Evolutionary conservation across 192 early-diverging fungal genomes (phyloP), one percentile per base, ranked within the genome.

Genomic region (Chytriomyces sp.): DNA sequence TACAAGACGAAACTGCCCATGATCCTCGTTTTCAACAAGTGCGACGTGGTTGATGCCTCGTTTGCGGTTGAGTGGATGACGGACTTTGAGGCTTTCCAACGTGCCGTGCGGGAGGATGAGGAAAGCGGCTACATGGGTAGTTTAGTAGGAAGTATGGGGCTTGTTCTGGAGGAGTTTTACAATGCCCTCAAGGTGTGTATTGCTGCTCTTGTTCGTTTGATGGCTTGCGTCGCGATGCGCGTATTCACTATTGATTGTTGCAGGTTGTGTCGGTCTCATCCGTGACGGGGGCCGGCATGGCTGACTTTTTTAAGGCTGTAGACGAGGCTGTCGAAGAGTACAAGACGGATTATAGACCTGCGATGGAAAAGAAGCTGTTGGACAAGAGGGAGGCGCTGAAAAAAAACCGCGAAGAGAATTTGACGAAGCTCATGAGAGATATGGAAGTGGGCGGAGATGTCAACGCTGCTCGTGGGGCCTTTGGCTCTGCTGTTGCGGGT

Each of bases 1-100:
- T 99, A 99, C 88, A 97, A 97, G 76, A 99, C 96, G 36, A 92
- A 93, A 77, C 80, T 99, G 31, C 96, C 96, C 26, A 98, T 99
- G 67, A 84, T 99, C 36, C 80, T 99, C 41, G 93, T 93, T 3
- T 99, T 99, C 82, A 96, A 95, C 84, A 99, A 99, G 77, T 92
- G 90, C 2, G 94, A 99, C 77, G 93, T 99, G 14, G 91, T 92
- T 38, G 84, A 88, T 19, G 93, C 95, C 67, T 89, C 89, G 39
- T 96, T 96, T 80, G 95, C 95, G 0, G 85, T 92, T 5, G 86
- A 94, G 52, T 99, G 96, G 96, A 96, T 99, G 96, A 88, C 86
- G 17, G 94, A 99, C 82, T 99, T 96, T 83, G 93, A 96, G 77
- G 79, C 79, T 31, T 98, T 96, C 82, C 96, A 98, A 80, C 84